phyloP scores from a whole-genome alignment of 805 yeast species.

The Tetrapisispora phaffii region DNA sequence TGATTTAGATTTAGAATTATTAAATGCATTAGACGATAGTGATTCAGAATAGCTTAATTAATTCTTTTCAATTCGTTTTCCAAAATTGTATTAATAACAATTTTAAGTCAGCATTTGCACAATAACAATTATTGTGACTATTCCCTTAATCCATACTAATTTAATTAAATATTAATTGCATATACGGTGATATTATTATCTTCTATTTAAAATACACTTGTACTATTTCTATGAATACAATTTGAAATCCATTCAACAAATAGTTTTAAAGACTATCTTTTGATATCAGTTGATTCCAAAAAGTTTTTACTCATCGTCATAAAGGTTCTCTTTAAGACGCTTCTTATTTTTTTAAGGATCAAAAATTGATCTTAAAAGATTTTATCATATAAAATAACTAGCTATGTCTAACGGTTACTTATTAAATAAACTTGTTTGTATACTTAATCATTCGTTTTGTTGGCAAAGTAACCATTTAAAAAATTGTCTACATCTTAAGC shows the following conservation, averaged over 20 bases:
- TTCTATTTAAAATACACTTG: too few species aligned
- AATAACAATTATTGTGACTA: neutral
- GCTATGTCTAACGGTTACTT: too few species aligned
- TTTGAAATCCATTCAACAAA: neutral
- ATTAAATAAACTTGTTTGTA: too few species aligned
- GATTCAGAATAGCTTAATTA: neutral
- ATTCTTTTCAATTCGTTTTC: neutral
- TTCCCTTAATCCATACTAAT: neutral
- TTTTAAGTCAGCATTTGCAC: neutral
- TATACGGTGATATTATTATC: neutral
- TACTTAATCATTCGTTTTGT: too few species aligned
- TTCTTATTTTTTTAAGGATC: neutral
- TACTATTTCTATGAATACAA: too few species aligned
- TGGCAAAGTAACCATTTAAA: too few species aligned
- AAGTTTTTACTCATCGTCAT: neutral
- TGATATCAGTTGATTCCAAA: neutral
- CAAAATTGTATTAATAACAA: neutral
- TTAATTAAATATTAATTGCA: neutral
- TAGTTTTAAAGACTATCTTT: too few species aligned
- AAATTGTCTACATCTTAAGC: too few species aligned
- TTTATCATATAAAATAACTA: neutral
- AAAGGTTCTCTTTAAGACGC: neutral
- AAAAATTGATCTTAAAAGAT: too few species aligned
- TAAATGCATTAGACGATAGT: conserved; percentile 10
- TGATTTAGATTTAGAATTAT: conserved; percentile 24